Evolutionary conservation across 257 asterid species (phyloP).

Genomic region (Pogostemon cablin): DNA sequence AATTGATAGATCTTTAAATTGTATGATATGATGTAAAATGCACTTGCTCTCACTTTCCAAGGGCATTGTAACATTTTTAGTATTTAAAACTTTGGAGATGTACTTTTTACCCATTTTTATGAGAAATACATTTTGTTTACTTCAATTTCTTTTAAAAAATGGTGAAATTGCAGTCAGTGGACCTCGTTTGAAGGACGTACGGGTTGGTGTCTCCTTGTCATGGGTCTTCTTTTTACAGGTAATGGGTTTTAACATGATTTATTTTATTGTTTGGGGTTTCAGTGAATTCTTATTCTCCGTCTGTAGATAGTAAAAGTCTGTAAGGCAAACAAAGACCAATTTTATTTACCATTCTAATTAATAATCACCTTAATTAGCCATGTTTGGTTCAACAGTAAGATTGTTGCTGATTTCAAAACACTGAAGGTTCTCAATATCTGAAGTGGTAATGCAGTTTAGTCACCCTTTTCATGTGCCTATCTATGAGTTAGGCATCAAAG

Average conservation of each 20-base stretch:
- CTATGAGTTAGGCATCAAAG: conserved; percentile 16
- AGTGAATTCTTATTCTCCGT: conserved; percentile 9
- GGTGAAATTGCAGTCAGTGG: conserved; percentile 75
- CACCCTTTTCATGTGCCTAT: conserved; percentile 8
- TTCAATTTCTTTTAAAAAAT: conserved; percentile 34
- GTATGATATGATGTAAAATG: not conserved
- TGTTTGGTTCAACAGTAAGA: conserved; percentile 28
- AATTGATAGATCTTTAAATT: conserved; percentile 4
- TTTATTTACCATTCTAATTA: not conserved
- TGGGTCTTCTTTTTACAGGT: conserved; percentile 99
- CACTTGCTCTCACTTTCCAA: not conserved
- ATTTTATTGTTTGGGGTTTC: conserved; percentile 17
- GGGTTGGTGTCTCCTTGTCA: conserved; percentile 89
- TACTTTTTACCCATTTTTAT: conserved; percentile 4
- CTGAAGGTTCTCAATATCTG: conserved; percentile 20
- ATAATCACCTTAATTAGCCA: conserved; percentile 6
- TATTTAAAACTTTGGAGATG: not conserved
- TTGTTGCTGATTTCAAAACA: conserved; percentile 11
- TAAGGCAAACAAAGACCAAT: conserved; percentile 19
- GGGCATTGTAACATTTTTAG: not conserved
- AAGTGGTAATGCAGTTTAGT: conserved; percentile 20
- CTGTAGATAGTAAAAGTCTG: conserved; percentile 12
- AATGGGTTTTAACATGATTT: conserved; percentile 25
- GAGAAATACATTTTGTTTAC: conserved; percentile 9
- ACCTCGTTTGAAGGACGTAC: conserved; percentile 69